Evolutionary conservation across 2,329 filamentous ascomycete genomes (phyloP), one percentile per base, ranked within the genome.

Genomic region (Fusarium transvaalense): DNA sequence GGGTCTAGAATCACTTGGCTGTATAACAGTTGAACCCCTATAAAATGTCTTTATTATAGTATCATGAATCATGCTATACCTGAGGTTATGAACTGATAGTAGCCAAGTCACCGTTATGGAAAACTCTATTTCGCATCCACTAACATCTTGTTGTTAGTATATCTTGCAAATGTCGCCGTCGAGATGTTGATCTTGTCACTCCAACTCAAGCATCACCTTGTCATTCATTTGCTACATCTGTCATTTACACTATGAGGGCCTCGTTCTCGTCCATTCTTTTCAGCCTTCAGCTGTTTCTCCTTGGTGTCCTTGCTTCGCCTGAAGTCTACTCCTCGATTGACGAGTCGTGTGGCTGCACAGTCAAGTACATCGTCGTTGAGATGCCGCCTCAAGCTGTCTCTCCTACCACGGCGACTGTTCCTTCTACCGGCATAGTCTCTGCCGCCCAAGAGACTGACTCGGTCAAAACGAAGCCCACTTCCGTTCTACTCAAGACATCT

Each of bases 221-320:
- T 41, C 59, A 56, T 10, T 62, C 57, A n/a, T 62, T 61, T 15
- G 46, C 10, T 4, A 35, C 3, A n/a, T 35, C 34, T 7, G 5
- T 39, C 29, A n/a, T 41, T 46, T 61, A 10, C 29, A 56, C 5
- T 29, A 62, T 62, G 59, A 62, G 59, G 38, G 41, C 57, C 10
- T 62, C 47, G 46, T 62, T 62, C 59, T 62, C 47, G 59, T 62
- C 59, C 59, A 37, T 62, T 56, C 57, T 62, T 62, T 62, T 62
- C 29, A 46, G 47, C 59, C 57, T 62, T 8, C 46, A 56, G 56
- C 47, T 62, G 4, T 34, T 62, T 17, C 56, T 29, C 17, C 39
- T 38, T 4, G 12, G 39, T 13, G 47, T n/a, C 0, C 17, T 35
- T 21, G 59, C 47, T 7, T 41, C 57, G 15, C 23, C 23, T 8